Base-by-base conservation (phyloP, 805 yeast genomes). In the Candida sonorensis region DNA sequence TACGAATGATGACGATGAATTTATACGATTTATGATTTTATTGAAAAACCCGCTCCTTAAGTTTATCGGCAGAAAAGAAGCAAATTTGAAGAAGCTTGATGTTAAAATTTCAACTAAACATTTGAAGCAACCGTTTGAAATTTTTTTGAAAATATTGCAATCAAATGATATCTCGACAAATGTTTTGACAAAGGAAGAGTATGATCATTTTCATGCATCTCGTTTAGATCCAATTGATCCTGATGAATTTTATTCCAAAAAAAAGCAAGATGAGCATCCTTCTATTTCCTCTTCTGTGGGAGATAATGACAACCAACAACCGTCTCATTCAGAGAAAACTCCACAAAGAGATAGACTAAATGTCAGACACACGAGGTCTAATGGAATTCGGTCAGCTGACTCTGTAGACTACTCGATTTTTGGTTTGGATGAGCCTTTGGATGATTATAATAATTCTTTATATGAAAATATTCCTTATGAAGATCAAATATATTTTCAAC, bases 391-490 rank as follows among this genome's bases (percentile, higher is more conserved):
- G n/a, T n/a, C n/a, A 26, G 4, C 23, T 13, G 11, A 14, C 10
- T 16, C 13, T 17, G 11, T 18, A 6, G 17, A 26, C 4, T 43
- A 44, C 7, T 34, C 31, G 25, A 69, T 66, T 7, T 67, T 64
- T 31, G 61, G 66, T 7, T 49, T 55, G 11, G 66, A 55, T 19
- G 55, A 58, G 14, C 34, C 35, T 1, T 30, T 33, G 33, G 3
- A 41, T 20, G 8, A 30, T 38, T 8, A 47, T 41, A 19, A 24
- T 40, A 15, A 23, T 6, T 7, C 26, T 12, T 12, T 23, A 20
- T 59, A 55, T 32, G 67, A 56, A 29, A 42, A 49, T 26, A 44
- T 59, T 10, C 45, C 53, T 2, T 45, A 38, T 14, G 42, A 43
- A 3, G 50, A 56, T 4, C 64, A 59, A 30, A 39, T 57, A 7